phyloP scores from a whole-genome alignment of 345 rosid genomes.

The Conringia planisiliqua region DNA sequence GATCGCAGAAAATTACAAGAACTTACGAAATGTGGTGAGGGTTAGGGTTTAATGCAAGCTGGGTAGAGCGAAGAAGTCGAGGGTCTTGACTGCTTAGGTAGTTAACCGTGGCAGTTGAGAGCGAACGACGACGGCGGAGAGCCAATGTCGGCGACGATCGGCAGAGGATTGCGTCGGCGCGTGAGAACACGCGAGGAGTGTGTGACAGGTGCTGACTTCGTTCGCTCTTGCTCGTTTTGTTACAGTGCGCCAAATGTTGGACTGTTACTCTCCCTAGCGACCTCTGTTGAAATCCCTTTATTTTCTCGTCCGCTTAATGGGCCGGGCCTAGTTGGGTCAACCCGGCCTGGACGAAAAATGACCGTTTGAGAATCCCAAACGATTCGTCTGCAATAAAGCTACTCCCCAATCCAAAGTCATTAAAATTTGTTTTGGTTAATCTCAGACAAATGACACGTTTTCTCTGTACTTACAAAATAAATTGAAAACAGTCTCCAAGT shows the following conservation, averaged over 20 bases:
- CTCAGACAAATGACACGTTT: too few relatives aligned
- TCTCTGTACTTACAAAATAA: too few relatives aligned
- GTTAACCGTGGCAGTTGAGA: background rate
- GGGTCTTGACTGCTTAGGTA: background rate
- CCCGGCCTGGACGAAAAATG: background rate
- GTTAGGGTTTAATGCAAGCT: conserved; percentile 16
- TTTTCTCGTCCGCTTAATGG: background rate
- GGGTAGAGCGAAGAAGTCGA: background rate
- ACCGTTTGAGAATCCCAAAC: background rate
- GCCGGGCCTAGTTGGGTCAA: background rate
- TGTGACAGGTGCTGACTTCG: background rate
- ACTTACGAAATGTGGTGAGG: conserved; percentile 1
- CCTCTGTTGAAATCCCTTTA: background rate
- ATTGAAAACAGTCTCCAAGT: too few relatives aligned
- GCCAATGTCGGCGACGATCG: conserved; percentile 11
- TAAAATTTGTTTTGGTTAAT: too few relatives aligned
- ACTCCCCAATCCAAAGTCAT: background rate
- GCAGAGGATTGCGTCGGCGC: conserved; percentile 12
- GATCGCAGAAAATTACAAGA: background rate
- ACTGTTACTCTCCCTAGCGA: background rate
- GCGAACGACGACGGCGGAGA: background rate
- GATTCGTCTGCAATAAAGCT: background rate
- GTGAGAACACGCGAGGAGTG: conserved; percentile 17
- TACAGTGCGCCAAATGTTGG: background rate
- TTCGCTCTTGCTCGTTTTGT: background rate